Evolutionary conservation across 495 filamentous ascomycete species (phyloP).

Genomic region (Talaromyces thailandensis): DNA sequence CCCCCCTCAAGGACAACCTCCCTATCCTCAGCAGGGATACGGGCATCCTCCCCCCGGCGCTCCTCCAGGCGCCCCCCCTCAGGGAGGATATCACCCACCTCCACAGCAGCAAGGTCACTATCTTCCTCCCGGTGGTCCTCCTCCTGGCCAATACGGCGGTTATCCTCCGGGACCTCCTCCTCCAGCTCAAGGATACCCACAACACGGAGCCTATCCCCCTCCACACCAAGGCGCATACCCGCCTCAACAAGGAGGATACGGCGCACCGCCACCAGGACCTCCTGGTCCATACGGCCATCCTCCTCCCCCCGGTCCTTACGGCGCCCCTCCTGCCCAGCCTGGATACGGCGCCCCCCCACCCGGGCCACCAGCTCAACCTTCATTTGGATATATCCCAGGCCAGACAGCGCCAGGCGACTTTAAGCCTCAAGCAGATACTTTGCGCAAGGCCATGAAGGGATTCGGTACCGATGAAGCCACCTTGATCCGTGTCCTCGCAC

Average conservation of each 20-base stretch:
- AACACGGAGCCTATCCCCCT: constrained; percentile 15
- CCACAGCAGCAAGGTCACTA: constrained; percentile 24
- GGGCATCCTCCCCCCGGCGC: neutral
- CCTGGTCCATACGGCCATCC: constrained; percentile 34
- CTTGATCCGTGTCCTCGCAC: constrained; percentile 56
- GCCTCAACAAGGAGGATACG: constrained; percentile 18
- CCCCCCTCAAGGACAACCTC: neutral
- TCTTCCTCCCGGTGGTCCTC: constrained; percentile 23
- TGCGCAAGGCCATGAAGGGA: constrained; percentile 83
- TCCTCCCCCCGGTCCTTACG: constrained; percentile 27
- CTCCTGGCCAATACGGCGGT: constrained; percentile 21
- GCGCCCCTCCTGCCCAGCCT: constrained; percentile 20
- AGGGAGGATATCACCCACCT: constrained; percentile 12
- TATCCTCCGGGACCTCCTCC: constrained; percentile 11
- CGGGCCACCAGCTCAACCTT: constrained; percentile 42
- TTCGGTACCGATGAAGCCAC: constrained; percentile 78
- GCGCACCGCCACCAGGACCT: constrained; percentile 27
- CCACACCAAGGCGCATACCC: constrained; percentile 19
- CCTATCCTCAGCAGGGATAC: neutral
- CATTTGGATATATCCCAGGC: constrained; percentile 52
- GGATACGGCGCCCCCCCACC: constrained; percentile 12
- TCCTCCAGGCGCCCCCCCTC: neutral
- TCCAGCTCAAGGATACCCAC: constrained; percentile 11
- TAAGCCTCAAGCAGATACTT: constrained; percentile 52
- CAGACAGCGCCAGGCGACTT: constrained; percentile 58